phyloP scores from a whole-genome alignment of 208 protist genomes.

The Polymyxa betae region DNA sequence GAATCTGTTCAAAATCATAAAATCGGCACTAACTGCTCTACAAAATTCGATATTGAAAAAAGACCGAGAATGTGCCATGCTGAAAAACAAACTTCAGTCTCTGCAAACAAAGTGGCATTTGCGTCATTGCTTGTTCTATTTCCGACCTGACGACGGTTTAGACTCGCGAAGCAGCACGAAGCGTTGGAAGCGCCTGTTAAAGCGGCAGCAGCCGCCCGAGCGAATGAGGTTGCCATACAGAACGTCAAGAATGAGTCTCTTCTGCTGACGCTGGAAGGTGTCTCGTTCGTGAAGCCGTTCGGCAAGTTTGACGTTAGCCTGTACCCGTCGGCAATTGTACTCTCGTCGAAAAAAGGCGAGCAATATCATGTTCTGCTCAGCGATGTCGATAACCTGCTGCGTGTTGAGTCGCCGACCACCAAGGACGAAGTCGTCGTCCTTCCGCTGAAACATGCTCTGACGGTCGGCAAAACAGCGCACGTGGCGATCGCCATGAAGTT shows the following conservation, averaged over 20 bases:
- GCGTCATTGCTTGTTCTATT: background rate
- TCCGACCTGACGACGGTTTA: background rate
- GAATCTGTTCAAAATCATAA: background rate
- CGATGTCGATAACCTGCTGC: constrained; percentile 7
- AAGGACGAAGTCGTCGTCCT: constrained; percentile 32
- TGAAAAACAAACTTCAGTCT: background rate
- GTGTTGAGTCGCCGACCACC: background rate
- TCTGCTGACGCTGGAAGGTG: background rate
- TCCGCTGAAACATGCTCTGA: background rate
- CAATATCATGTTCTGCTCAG: background rate
- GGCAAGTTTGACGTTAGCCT: background rate
- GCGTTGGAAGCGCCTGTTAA: background rate
- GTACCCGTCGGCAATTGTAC: constrained; percentile 16
- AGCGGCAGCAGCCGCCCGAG: background rate
- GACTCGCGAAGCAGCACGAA: background rate
- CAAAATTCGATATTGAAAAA: background rate
- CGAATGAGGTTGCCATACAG: background rate
- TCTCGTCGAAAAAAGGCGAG: constrained; percentile 7
- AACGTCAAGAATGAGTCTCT: background rate
- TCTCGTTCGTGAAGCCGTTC: constrained; percentile 18
- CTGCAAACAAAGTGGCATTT: background rate
- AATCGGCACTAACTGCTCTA: background rate
- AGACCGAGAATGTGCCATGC: background rate
- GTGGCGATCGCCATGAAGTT: background rate
- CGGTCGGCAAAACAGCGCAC: constrained; percentile 43